Percentiles rank a stretch among this genome's conserved stretches.
phyloP scores from a whole-genome alignment of 1,139 yeast genomes.

The Magnusiomyces sp. region DNA sequence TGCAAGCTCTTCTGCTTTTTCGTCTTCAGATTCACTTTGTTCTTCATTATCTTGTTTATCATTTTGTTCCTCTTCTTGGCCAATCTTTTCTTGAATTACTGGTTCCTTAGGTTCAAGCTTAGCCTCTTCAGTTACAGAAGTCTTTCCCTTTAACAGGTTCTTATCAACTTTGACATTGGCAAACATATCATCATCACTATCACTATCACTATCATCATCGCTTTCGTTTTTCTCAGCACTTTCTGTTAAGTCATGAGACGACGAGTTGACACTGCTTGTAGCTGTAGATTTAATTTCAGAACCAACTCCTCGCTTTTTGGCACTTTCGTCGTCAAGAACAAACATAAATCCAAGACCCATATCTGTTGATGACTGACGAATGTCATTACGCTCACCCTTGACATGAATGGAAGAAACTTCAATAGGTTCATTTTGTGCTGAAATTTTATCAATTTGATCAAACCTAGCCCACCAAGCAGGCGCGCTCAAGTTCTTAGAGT shows the following conservation, averaged over 20 bases:
- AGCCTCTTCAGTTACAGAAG: conserved; percentile 7
- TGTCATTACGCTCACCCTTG: conserved; percentile 46
- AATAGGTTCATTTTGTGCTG: conserved; percentile 43
- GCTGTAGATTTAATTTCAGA: background rate
- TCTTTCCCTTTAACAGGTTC: conserved; percentile 12
- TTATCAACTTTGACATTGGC: conserved; percentile 17
- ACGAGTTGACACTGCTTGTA: conserved; percentile 13
- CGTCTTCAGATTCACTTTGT: conserved; percentile 9
- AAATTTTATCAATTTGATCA: conserved; percentile 56
- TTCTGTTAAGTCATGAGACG: conserved; percentile 13
- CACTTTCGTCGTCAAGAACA: conserved; percentile 47
- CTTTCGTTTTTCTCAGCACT: conserved; percentile 7
- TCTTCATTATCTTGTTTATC: conserved; percentile 5
- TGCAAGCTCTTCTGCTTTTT: background rate
- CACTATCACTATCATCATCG: conserved; percentile 24
- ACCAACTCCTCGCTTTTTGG: conserved; percentile 30
- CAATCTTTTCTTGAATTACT: conserved; percentile 9
- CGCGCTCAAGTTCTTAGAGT: conserved; percentile 64
- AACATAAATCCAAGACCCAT: conserved; percentile 87
- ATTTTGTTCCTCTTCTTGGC: conserved; percentile 8
- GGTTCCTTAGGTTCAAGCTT: conserved; percentile 11
- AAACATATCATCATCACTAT: conserved; percentile 21
- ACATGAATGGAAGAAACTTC: conserved; percentile 56
- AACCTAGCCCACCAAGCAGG: conserved; percentile 73
- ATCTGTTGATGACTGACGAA: conserved; percentile 77